Evolutionary conservation across 1,139 yeast species (phyloP).

Genomic region (Sugiyamaella pinicola): DNA sequence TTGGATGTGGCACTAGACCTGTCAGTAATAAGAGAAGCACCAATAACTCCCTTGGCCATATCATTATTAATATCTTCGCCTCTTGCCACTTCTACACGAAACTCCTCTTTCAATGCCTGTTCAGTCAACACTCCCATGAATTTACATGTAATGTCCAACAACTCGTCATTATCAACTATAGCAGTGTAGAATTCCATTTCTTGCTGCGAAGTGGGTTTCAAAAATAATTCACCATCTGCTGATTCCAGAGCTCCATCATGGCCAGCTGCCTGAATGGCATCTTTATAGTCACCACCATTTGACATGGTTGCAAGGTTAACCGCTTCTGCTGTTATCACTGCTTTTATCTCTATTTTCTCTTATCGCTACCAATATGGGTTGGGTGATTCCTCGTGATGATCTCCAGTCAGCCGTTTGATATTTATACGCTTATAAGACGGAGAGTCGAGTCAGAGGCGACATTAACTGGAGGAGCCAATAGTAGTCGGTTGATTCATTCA

Average conservation of each 20-base stretch:
- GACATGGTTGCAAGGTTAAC: background rate
- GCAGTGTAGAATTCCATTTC: slow-evolving; percentile 72
- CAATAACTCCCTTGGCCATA: no score
- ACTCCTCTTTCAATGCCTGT: slow-evolving; percentile 27
- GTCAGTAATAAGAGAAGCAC: background rate
- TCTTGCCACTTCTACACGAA: background rate
- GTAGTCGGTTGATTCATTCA: no score
- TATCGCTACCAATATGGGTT: background rate
- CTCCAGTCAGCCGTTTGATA: slow-evolving; percentile 5
- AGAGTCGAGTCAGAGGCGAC: no score
- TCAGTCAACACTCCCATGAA: slow-evolving; percentile 46
- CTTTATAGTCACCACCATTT: background rate
- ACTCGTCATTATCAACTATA: slow-evolving; percentile 28
- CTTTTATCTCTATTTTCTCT: no score
- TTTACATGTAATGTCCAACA: slow-evolving; percentile 42
- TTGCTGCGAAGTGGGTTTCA: slow-evolving; percentile 63
- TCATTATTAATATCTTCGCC: background rate
- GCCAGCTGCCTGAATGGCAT: slow-evolving; percentile 73
- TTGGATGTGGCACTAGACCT: background rate
- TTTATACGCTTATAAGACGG: no score
- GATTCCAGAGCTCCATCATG: slow-evolving; percentile 77
- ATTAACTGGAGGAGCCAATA: no score
- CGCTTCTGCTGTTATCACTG: no score
- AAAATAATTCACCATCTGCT: slow-evolving; percentile 63
- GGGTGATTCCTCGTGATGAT: slow-evolving; percentile 3